Conservation (phyloP, 768 basidiomycete species). For the Coprinopsis strossmayeri region DNA sequence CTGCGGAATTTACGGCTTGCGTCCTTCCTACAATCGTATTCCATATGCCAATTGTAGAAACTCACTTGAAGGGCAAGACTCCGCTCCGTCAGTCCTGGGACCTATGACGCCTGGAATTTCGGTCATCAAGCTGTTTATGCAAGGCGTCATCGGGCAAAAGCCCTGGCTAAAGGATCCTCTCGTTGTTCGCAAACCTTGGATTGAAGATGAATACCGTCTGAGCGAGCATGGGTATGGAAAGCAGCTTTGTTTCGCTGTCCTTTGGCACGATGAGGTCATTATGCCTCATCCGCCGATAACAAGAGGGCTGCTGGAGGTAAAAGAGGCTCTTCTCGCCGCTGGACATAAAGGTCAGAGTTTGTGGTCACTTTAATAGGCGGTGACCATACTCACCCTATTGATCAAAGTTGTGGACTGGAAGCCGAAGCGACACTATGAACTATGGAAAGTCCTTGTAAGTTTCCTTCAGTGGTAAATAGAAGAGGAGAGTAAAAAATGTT, state of each 20-base stretch:
- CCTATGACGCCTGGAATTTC: conserved; percentile 55
- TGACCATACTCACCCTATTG: too few species aligned
- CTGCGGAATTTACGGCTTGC: conserved; percentile 64
- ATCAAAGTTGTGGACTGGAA: conserved; percentile 74
- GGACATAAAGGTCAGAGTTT: conserved; percentile 53
- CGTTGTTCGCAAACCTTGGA: conserved; percentile 53
- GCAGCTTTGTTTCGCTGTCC: conserved; percentile 48
- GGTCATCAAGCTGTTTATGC: conserved; percentile 62
- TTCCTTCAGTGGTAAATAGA: background rate
- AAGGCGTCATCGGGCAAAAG: conserved; percentile 49
- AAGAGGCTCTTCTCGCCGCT: conserved; percentile 47
- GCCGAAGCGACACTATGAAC: conserved; percentile 44
- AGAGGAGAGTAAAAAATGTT: background rate
- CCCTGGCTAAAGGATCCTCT: conserved; percentile 68
- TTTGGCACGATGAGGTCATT: conserved; percentile 61
- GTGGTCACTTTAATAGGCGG: too few species aligned
- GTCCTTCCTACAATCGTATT: conserved; percentile 62
- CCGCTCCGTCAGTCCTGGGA: conserved; percentile 65
- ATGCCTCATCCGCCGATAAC: conserved; percentile 59
- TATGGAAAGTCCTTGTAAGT: conserved; percentile 36
- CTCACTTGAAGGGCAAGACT: conserved; percentile 65
- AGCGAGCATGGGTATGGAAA: conserved; percentile 50
- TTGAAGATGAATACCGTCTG: conserved; percentile 51
- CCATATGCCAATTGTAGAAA: conserved; percentile 67
- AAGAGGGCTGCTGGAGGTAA: conserved; percentile 51